These are phyloP conservation scores for Arthrinium phaeospermum DNA, from an alignment of 2,329 filamentous ascomycete species.

Conservation along the genomic window DNA sequence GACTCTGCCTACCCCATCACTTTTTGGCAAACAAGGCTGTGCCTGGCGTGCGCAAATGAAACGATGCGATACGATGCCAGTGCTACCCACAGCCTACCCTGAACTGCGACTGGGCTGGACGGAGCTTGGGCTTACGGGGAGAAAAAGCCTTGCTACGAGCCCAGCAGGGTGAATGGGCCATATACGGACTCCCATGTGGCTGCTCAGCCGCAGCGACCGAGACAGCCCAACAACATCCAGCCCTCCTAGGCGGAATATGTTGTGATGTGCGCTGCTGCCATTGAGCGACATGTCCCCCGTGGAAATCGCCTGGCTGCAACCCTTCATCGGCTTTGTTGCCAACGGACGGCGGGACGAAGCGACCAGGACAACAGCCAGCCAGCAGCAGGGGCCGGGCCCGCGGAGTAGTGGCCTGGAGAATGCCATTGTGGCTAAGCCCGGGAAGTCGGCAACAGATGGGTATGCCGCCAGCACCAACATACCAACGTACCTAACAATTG, in stretches of 20 bases:
- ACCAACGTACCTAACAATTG: too few relatives aligned
- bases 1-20: not conserved
- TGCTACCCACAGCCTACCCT: slow-evolving; percentile 8
- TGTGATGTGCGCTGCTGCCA: not conserved
- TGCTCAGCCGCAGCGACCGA: slow-evolving; percentile 3
- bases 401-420: slow-evolving; percentile 2
- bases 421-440: slow-evolving; percentile 8
- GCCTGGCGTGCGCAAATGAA: not conserved
- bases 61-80: slow-evolving; percentile 4
- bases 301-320: slow-evolving; percentile 3
- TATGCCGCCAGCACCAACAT: not conserved
- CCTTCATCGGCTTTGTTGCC: not conserved
- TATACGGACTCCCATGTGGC: slow-evolving; percentile 5
- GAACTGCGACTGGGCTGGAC: not conserved
- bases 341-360: slow-evolving; percentile 4
- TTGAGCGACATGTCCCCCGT: not conserved
- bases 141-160: slow-evolving; percentile 7
- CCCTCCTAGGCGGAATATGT: not conserved
- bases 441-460: not conserved
- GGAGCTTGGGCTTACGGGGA: not conserved
- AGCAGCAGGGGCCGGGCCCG: not conserved
- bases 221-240: not conserved
- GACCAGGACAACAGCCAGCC: not conserved
- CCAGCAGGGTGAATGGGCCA: not conserved
- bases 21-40: slow-evolving; percentile 3